A percentile compares a stretch with the other conserved stretches of the same genome.
These are phyloP conservation scores for Eimeria necatrix DNA, from an alignment of 169 alveolate genomes.

Conservation along the genomic window DNA sequence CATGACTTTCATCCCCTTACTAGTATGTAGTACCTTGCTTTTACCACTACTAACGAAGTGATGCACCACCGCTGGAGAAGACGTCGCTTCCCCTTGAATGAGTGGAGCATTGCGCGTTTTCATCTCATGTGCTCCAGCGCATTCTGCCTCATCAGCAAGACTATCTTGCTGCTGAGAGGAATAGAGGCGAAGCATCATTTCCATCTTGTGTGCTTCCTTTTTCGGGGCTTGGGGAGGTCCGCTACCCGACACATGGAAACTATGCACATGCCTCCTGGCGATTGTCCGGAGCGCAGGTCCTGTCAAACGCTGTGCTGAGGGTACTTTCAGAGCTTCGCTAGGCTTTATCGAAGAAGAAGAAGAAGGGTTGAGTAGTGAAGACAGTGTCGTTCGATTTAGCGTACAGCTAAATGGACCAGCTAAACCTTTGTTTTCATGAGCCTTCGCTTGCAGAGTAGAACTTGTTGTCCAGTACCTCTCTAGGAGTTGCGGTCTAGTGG, in stretches of 20 bases:
- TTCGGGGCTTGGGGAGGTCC: too few relatives aligned
- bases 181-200: not conserved
- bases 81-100: not conserved
- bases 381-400: constrained; percentile 5
- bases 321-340: not conserved
- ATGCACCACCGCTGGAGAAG: not conserved
- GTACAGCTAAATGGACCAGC: constrained; percentile 18
- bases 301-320: constrained; percentile 4
- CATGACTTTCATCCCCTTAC: not conserved
- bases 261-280: not conserved
- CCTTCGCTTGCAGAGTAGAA: not conserved
- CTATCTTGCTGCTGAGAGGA: not conserved
- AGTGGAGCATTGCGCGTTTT: constrained; percentile 21
- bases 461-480: not conserved
- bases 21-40: not conserved
- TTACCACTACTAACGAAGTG: not conserved
- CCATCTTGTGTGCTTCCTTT: not conserved
- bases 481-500: constrained; percentile 12
- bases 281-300: not conserved
- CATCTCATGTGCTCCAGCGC: not conserved
- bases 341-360: not conserved
- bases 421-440: not conserved
- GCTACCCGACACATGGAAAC: not conserved
- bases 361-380: constrained; percentile 23
- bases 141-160: not conserved